Percentiles rank a stretch among this genome's conserved stretches.
These are phyloP conservation scores for Lentinus tigrinus DNA, from an alignment of 768 basidiomycete genomes.

Conservation along the genomic window DNA sequence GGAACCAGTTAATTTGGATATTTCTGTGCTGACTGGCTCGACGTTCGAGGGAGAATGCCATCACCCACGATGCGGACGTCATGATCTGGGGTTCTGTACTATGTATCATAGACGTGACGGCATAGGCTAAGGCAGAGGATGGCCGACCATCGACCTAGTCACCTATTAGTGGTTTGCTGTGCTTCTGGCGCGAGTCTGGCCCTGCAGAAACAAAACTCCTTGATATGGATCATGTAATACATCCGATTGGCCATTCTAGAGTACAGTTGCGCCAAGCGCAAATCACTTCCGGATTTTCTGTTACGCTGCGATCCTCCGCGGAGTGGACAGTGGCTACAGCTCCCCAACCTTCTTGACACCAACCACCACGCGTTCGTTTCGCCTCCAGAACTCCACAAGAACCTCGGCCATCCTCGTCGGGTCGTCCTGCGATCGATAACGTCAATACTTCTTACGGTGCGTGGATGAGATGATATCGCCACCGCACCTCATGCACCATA, in stretches of 20 bases:
- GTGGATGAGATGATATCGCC: not conserved
- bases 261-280: not conserved
- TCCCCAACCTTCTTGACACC: constrained; percentile 63
- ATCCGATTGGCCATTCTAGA: not conserved
- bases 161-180: too few relatives aligned
- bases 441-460: not conserved
- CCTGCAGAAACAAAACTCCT: too few relatives aligned
- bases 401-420: constrained; percentile 78
- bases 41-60: too few relatives aligned
- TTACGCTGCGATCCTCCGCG: not conserved
- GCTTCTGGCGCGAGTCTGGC: too few relatives aligned
- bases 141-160: too few relatives aligned
- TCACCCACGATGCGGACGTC: too few relatives aligned
- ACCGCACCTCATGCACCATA: constrained; percentile 85
- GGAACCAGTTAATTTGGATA: too few relatives aligned
- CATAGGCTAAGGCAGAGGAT: too few relatives aligned
- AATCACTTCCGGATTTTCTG: not conserved
- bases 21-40: too few relatives aligned
- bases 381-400: constrained; percentile 84
- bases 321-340: constrained; percentile 18
- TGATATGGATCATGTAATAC: too few relatives aligned
- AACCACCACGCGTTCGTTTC: constrained; percentile 73
- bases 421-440: constrained; percentile 63
- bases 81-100: too few relatives aligned
- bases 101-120: too few relatives aligned